Evolutionary conservation across 768 basidiomycete genomes (phyloP).

Genomic region (Suillus hirtellus): DNA sequence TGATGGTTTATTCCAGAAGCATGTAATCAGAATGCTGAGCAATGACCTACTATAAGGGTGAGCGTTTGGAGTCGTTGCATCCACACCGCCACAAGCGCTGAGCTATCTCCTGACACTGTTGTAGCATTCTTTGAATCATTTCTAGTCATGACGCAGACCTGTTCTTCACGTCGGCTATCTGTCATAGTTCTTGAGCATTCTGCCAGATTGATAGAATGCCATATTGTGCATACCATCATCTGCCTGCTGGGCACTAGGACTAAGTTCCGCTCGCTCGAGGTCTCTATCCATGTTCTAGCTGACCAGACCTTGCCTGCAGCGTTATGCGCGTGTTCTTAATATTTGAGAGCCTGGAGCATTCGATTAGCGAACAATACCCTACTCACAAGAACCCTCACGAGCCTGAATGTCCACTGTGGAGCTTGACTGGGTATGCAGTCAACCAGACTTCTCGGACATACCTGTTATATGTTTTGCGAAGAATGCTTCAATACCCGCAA

Average conservation of each 20-base stretch:
- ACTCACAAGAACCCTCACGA: no score
- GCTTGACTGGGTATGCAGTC: no score
- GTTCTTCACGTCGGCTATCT: not conserved
- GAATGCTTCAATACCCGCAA: no score
- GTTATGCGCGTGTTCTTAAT: constrained; percentile 44
- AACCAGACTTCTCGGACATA: no score
- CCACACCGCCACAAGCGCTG: constrained; percentile 27
- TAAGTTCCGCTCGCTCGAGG: not conserved
- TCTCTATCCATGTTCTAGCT: not conserved
- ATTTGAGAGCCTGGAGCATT: not conserved
- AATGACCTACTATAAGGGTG: constrained; percentile 24
- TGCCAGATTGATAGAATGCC: not conserved
- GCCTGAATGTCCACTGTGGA: no score
- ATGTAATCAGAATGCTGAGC: not conserved
- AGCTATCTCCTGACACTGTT: constrained; percentile 5
- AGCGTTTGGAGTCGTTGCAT: constrained; percentile 29
- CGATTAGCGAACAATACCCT: not conserved
- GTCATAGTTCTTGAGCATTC: not conserved
- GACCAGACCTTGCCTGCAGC: constrained; percentile 27
- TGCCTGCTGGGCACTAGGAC: not conserved
- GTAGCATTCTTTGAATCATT: not conserved
- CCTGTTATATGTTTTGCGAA: no score
- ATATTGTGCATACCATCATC: not conserved
- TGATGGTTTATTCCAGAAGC: constrained; percentile 10
- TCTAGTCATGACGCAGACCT: no score